Base-by-base conservation (phyloP, 345 rosid species). In the Aegle marmelos region DNA sequence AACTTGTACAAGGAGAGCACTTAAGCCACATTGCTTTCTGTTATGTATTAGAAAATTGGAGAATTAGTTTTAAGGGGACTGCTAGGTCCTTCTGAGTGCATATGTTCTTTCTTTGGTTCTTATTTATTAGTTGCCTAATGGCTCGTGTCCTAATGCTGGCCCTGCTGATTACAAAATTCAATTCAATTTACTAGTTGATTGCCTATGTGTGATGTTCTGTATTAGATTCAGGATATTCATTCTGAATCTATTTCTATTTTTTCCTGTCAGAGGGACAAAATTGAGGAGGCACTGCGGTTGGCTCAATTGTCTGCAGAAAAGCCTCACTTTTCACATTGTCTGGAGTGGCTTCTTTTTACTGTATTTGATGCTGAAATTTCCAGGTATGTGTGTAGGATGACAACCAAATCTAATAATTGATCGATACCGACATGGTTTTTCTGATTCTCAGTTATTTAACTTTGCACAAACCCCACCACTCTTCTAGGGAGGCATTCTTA, bases 281-380 rank as follows among this genome's bases (percentile, higher is more conserved):
- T 78, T 45, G 97, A 93, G 83, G 98, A 94, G 88, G 97, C 97
- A 66, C 75, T 94, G 79, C 86, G 83, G 77, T 83, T 90, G 84
- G 98, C 97, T 70, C 95, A 88, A 69, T 80, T 92, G 86, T 96
- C 99, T 50, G 98, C 97, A 24, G 94, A 91, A 87, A 96, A 92
- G 82, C 97, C 97, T 81, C 99, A 96, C 77, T 96, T 96, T 86
- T 92, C 95, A 66, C 97, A 91, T 83, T 96, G 97, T 87, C 82
- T 96, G 79, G 99, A 96, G 84, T 96, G 97, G 99, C 97, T 94
- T 89, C 97, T 94, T 80, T 96, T 96, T 78, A 94, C 99, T 6
- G 99, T 96, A 70, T 96, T 96, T 80, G 99, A 96, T 81, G 95
- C 99, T 59, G 98, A 94, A 63, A 91, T 94, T 82, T 91, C 98